Evolutionary conservation across 176 grass and related monocot genomes (phyloP), one percentile per base, ranked within the genome.

Genomic region (Eremochloa ophiuroides): DNA sequence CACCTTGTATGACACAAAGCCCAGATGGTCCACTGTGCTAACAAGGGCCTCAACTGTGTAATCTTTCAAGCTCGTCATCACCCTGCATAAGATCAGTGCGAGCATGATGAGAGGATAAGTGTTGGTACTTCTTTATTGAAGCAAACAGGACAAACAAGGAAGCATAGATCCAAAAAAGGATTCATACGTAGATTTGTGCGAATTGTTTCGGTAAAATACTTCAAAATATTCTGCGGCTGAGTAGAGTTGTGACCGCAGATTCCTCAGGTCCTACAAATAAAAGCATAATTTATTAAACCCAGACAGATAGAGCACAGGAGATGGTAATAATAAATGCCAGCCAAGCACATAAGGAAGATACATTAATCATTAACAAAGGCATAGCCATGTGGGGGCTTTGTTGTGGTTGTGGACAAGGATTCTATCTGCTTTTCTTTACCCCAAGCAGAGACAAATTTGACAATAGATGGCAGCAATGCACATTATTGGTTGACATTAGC

Each of bases 151-250:
- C 47, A 78, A 72, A 84, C 29, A 82, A 31, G 27, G 25, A 44
- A 76, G 40, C 41, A 80, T 72, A 40, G 13, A 69, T 42, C 5
- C 55, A 55, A 67, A 74, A 62, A 35, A 38, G 79, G 64, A 83
- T 66, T 66, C 87, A 46, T 93, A 95, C 91, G 81, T 85, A 63
- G 89, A 79, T 90, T 91, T 95, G 68, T 90, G 84, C 4, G 85
- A 89, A 70, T 99, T 95, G 27, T 89, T 95, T 75, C 80, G 78
- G 83, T 92, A 90, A 38, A 90, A 95, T 76, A 99, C 82, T 86
- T 99, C 93, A 86, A 99, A 99, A 80, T 99, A 93, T 71, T 99
- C 91, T 17, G 97, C 97, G 0, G 91, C 97, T 25, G 97, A 99
- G 87, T 95, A 99, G 62, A 99, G 80, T 25, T 93, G 93, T 17